phyloP scores from a whole-genome alignment of 2,329 filamentous ascomycete species.

The Rhexocercosporidium sp. region DNA sequence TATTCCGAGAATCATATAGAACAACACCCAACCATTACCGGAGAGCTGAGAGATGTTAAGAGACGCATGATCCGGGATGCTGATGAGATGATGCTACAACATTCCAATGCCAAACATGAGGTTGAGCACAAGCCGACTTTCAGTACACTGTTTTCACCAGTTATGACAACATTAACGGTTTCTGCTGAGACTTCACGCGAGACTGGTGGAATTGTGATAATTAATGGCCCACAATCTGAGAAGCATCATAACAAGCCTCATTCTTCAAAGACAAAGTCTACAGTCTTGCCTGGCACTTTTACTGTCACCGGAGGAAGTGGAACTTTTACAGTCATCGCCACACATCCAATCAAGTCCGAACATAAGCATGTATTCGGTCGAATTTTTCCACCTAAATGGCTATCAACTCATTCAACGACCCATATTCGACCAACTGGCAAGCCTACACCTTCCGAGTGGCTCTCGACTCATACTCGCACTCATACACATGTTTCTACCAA shows the following conservation, averaged over 20 bases:
- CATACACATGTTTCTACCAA: too few relatives aligned
- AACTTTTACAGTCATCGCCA: not conserved
- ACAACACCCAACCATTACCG: too few relatives aligned
- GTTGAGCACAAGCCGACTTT: not conserved
- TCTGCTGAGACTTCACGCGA: not conserved
- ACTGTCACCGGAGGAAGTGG: not conserved
- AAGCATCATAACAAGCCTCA: not conserved
- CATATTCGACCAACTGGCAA: not conserved
- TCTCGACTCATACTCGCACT: too few relatives aligned
- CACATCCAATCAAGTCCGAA: not conserved
- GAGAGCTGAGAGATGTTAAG: too few relatives aligned
- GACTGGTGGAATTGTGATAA: not conserved
- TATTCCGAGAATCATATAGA: too few relatives aligned
- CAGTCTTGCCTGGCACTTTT: not conserved
- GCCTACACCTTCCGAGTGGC: not conserved
- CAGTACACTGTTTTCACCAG: not conserved
- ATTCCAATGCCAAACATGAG: not conserved
- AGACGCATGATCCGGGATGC: too few relatives aligned
- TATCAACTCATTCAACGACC: not conserved
- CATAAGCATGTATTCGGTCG: not conserved
- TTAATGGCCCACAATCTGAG: not conserved
- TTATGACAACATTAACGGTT: not conserved
- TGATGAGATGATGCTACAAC: not conserved
- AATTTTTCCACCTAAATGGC: not conserved
- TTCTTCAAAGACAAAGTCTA: not conserved